Percentiles rank a stretch among this genome's conserved stretches.
Conservation (phyloP, 2,329 filamentous ascomycete genomes). For the Scedosporium minutisporum region DNA sequence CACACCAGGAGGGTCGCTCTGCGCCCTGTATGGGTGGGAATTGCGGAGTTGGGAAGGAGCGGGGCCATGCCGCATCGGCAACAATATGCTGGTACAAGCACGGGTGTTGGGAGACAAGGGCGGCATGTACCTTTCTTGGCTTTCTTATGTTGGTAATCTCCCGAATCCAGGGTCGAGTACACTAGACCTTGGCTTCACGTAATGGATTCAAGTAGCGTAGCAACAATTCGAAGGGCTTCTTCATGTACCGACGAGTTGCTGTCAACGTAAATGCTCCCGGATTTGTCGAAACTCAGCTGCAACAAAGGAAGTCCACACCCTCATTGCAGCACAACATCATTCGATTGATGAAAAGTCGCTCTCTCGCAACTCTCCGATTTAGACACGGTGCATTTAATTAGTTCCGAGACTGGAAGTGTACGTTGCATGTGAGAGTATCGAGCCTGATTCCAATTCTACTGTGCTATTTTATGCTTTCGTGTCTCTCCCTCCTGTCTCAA, state of each 20-base stretch:
- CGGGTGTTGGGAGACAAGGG: conserved; percentile 5
- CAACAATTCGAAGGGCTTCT: background rate
- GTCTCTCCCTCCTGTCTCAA: background rate
- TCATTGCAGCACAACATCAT: too few relatives aligned
- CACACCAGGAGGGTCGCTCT: background rate
- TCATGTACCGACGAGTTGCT: too few relatives aligned
- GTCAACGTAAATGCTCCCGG: too few relatives aligned
- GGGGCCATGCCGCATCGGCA: conserved; percentile 3
- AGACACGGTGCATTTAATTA: too few relatives aligned
- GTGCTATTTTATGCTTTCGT: background rate
- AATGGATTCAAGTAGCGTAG: background rate
- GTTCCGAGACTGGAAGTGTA: too few relatives aligned
- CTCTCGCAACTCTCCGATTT: too few relatives aligned
- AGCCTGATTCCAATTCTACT: too few relatives aligned
- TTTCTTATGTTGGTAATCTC: background rate
- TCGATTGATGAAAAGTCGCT: too few relatives aligned
- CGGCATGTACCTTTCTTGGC: background rate
- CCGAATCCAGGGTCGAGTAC: background rate
- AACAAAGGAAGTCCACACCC: too few relatives aligned
- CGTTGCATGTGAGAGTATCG: too few relatives aligned
- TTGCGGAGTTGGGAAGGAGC: conserved; percentile 3
- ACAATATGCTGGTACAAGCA: background rate
- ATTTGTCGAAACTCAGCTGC: too few relatives aligned
- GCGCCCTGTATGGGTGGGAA: conserved; percentile 1
- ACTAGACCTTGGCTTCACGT: background rate